phyloP scores from a whole-genome alignment of 495 filamentous ascomycete species.

The Parathielavia hyrcaniae region DNA sequence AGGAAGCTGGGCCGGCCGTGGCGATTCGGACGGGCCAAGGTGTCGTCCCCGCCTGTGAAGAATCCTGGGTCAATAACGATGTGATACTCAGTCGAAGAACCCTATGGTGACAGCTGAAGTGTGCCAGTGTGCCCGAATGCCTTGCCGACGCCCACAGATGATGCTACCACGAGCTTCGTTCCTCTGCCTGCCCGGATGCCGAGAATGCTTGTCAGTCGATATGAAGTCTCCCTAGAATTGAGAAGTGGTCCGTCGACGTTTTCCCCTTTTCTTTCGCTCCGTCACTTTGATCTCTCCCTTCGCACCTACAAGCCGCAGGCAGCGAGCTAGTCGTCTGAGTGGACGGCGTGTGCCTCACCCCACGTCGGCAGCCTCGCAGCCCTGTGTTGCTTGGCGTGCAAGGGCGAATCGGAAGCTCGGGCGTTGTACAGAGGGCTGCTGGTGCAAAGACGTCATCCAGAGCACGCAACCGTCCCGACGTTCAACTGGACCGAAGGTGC shows the following conservation, averaged over 20 bases:
- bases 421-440: background rate
- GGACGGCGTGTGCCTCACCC: slow-evolving; percentile 6
- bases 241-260: background rate
- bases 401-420: slow-evolving; percentile 14
- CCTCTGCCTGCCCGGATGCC: background rate
- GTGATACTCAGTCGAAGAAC: background rate
- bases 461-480: slow-evolving; percentile 30
- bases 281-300: background rate
- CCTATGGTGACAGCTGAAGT: slow-evolving; percentile 3
- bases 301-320: background rate
- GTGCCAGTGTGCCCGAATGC: background rate
- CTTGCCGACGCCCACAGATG: background rate
- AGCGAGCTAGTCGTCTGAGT: background rate
- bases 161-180: slow-evolving; percentile 11
- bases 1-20: background rate
- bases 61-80: background rate
- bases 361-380: slow-evolving; percentile 22
- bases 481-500: slow-evolving; percentile 19
- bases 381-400: slow-evolving; percentile 15
- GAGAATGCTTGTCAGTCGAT: background rate
- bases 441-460: slow-evolving; percentile 27
- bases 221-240: background rate
- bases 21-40: background rate
- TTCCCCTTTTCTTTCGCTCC: background rate
- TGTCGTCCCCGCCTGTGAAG: background rate